Conservation (phyloP, 768 basidiomycete genomes). For the Tylopilus balloui region DNA sequence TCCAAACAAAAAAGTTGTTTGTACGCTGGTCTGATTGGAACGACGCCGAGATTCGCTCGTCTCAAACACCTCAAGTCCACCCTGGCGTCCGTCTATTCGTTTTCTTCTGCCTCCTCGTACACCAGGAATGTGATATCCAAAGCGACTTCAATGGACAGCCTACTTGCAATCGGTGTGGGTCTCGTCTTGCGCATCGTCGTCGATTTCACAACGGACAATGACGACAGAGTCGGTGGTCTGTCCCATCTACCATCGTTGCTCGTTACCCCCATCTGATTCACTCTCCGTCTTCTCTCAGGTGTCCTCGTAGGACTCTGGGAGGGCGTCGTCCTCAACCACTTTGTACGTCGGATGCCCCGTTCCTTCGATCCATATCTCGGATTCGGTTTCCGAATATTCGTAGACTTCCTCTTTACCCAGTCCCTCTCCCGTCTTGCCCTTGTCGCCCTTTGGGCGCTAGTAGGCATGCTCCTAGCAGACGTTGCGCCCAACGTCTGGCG, state of each 20-base stretch:
- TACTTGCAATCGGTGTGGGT: conserved; percentile 65
- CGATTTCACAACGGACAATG: conserved; percentile 40
- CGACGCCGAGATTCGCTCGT: background rate
- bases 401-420: conserved; percentile 67
- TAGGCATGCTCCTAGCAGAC: conserved; percentile 52
- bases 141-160: conserved; percentile 55
- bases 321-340: conserved; percentile 69
- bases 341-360: conserved; percentile 57
- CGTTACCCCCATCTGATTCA: conserved; percentile 3
- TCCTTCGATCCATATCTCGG: conserved; percentile 70
- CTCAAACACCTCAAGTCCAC: conserved; percentile 11
- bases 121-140: conserved; percentile 26
- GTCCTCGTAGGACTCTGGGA: conserved; percentile 77
- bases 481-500: conserved; percentile 44
- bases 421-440: conserved; percentile 43
- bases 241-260: background rate
- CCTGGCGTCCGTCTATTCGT: conserved; percentile 31
- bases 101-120: conserved; percentile 25
- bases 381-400: conserved; percentile 62
- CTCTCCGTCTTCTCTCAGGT: conserved; percentile 34
- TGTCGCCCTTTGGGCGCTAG: conserved; percentile 48
- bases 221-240: conserved; percentile 30
- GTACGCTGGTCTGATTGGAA: conserved; percentile 5
- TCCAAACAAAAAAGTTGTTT: conserved; percentile 21
- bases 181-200: conserved; percentile 62